Evolutionary conservation across 2,329 filamentous ascomycete species (phyloP), one percentile per base, ranked within the genome.

Genomic region (Tolypocladium sp.): DNA sequence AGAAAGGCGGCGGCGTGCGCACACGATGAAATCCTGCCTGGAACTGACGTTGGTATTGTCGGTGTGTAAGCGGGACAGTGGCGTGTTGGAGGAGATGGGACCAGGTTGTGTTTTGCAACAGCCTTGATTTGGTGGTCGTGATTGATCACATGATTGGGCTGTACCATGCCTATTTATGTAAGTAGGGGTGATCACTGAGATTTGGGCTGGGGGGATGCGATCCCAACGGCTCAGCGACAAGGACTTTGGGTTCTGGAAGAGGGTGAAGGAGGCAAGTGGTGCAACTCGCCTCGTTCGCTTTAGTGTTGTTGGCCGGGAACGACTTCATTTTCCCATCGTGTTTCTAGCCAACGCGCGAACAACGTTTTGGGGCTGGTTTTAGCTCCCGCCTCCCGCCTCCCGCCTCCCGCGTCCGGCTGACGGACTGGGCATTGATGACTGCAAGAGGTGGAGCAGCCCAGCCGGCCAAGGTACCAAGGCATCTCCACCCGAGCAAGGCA

Each of bases 91-190:
- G 54, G 55, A 54, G 57, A 59, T 30, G 51, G 59, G 57, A 59
- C 57, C 51, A 49, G 55, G 58, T 15, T 44, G 49, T 30, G 58
- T 25, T 57, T 55, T 63, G 58, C 58, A 56, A 57, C 58, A 52
- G 58, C 46, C 61, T 61, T 61, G 61, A 65, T 65, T 58, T 55
- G 60, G 58, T 54, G 56, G 56, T 35, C 22, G 44, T 57, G 42
- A 51, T 53, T 38, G 57, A 65, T 65, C 63, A 64, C 63, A 64
- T 64, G 63, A 65, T 65, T 61, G 57, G 49, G 51, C 27, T 56
- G 40, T 59, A 35, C 35, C 57, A 37, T 59, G 30, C 35, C 35
- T 20, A 46, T 49, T 17, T 27, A 44, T 46, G 56, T 57, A 46
- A 33, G 41, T 25, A 27, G 49, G 49, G 30, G 33, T 56, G 40